These are phyloP conservation scores for Glaciozyma antarctica DNA, from an alignment of 768 basidiomycete species.

Conservation along the genomic window DNA sequence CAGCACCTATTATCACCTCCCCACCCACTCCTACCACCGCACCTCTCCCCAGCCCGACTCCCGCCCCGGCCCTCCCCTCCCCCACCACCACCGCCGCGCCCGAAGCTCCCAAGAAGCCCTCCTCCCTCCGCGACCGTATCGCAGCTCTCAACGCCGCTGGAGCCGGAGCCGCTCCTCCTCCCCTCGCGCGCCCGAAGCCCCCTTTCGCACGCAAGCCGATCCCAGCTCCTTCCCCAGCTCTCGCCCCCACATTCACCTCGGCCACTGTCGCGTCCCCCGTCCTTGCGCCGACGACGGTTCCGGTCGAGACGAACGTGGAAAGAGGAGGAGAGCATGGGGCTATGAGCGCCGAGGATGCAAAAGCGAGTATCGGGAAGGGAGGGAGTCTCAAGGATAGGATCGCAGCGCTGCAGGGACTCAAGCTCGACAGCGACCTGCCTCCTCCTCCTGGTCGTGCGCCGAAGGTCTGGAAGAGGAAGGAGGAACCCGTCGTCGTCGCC, in stretches of 20 bases:
- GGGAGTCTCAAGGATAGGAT: slow-evolving; percentile 85
- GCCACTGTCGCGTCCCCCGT: not conserved
- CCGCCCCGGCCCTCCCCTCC: not conserved
- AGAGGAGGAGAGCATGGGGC: too few relatives aligned
- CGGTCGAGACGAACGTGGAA: not conserved
- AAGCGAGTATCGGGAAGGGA: slow-evolving; percentile 65
- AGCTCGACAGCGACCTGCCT: slow-evolving; percentile 52
- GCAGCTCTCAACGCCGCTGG: slow-evolving; percentile 21
- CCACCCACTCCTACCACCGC: not conserved
- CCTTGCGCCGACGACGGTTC: not conserved
- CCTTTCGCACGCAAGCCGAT: slow-evolving; percentile 20
- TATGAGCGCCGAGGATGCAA: slow-evolving; percentile 61
- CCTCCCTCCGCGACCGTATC: slow-evolving; percentile 23
- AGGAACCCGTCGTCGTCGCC: not conserved
- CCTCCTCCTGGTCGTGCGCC: slow-evolving; percentile 52
- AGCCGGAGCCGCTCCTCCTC: not conserved
- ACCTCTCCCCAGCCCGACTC: not conserved
- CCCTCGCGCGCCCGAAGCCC: slow-evolving; percentile 17
- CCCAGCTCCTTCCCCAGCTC: slow-evolving; percentile 10
- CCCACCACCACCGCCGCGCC: not conserved
- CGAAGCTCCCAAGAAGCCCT: slow-evolving; percentile 14
- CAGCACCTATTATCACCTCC: slow-evolving; percentile 1
- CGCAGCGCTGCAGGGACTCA: slow-evolving; percentile 76
- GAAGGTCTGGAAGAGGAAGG: slow-evolving; percentile 49
- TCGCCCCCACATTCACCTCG: slow-evolving; percentile 2